Percentiles rank a stretch among this genome's conserved stretches.
Conservation (phyloP, 2,329 filamentous ascomycete species). For the Xylariaceae sp. region DNA sequence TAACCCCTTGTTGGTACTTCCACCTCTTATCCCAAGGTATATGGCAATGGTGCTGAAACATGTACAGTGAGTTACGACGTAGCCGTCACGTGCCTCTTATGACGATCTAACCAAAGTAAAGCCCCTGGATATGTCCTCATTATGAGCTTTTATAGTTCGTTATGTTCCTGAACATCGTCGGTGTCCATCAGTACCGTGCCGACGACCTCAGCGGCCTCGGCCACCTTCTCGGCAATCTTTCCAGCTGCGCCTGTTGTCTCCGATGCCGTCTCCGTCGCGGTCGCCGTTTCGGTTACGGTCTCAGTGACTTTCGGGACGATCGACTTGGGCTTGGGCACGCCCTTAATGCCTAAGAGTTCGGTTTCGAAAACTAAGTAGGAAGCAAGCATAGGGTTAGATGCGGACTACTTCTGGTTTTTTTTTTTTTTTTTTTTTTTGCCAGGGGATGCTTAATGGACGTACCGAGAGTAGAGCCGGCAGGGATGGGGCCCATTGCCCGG, state of each 20-base stretch:
- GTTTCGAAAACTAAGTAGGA: constrained; percentile 93
- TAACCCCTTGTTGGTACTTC: too few relatives aligned
- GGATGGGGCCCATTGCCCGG: constrained; percentile 73
- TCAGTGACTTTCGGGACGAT: constrained; percentile 37
- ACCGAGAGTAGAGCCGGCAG: constrained; percentile 72
- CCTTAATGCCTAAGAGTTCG: constrained; percentile 77
- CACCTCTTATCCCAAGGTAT: too few relatives aligned
- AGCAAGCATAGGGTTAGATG: constrained; percentile 12
- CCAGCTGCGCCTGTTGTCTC: constrained; percentile 31
- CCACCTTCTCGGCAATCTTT: constrained; percentile 40
- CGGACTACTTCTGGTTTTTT: not conserved
- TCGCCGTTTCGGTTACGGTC: not conserved
- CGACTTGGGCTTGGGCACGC: constrained; percentile 52
- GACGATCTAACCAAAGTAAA: too few relatives aligned
- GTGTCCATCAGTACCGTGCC: constrained; percentile 42
- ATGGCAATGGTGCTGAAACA: too few relatives aligned
- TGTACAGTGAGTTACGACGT: too few relatives aligned
- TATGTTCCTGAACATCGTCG: constrained; percentile 53
- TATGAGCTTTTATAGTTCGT: constrained; percentile 51
- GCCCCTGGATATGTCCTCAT: too few relatives aligned
- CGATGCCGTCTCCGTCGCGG: constrained; percentile 20
- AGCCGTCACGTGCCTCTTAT: too few relatives aligned
- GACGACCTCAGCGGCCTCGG: constrained; percentile 44
- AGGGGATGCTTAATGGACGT: constrained; percentile 33
- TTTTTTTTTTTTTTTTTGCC: too few relatives aligned